Evolutionary conservation across 495 filamentous ascomycete species (phyloP).

Genomic region (Podospora pseudocomata): DNA sequence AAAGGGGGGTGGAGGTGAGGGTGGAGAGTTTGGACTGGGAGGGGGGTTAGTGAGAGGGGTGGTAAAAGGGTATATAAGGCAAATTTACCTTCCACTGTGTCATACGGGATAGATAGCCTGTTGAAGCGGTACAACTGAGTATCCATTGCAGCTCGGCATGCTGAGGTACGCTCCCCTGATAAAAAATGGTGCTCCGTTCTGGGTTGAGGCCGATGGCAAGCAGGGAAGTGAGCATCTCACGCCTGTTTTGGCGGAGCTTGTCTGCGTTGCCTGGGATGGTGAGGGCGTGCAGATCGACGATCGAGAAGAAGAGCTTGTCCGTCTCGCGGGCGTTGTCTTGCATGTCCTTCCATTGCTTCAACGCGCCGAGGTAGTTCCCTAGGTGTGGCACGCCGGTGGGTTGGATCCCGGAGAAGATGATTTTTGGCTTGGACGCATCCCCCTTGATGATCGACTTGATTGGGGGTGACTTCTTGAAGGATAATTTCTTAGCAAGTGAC

Average conservation of each 20-base stretch:
- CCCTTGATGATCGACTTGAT: background rate
- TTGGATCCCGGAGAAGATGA: conserved; percentile 94
- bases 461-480: background rate
- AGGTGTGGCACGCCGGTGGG: conserved; percentile 94
- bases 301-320: conserved; percentile 68
- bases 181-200: conserved; percentile 72
- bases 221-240: conserved; percentile 71
- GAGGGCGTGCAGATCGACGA: conserved; percentile 92
- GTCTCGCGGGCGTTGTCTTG: conserved; percentile 57
- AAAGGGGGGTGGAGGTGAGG: background rate
- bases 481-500: background rate
- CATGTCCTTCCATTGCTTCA: conserved; percentile 76
- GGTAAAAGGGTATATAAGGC: background rate
- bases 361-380: conserved; percentile 93
- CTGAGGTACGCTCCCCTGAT: conserved; percentile 70
- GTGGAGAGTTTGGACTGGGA: conserved; percentile 41
- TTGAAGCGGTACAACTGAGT: conserved; percentile 79
- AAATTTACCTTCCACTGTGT: conserved; percentile 88
- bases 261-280: conserved; percentile 64
- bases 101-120: conserved; percentile 89
- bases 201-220: conserved; percentile 83
- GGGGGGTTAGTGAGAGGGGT: conserved; percentile 3
- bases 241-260: conserved; percentile 59
- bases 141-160: conserved; percentile 97
- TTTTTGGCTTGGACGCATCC: conserved; percentile 13